These are phyloP conservation scores for Lichtheimia hyalospora DNA, from an alignment of 371 early-diverging fungal species.

Conservation along the genomic window DNA sequence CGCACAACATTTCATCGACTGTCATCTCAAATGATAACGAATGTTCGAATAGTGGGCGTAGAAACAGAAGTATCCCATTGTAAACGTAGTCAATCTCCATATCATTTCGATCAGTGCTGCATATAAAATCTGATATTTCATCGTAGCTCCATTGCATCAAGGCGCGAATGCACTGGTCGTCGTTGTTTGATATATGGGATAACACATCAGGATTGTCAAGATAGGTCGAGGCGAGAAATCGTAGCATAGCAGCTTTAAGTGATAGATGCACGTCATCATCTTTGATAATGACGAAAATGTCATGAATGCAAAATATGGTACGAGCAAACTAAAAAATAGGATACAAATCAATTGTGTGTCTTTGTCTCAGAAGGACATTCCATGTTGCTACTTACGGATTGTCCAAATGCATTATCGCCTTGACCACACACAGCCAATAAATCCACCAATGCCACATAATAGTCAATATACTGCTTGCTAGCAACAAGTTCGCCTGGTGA, in stretches of 20 bases:
- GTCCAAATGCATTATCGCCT: constrained; percentile 51
- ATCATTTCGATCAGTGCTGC: neutral
- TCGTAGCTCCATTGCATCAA: constrained; percentile 17
- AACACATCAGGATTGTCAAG: constrained; percentile 33
- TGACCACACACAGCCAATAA: constrained; percentile 49
- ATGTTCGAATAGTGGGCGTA: constrained; percentile 32
- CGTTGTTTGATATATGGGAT: constrained; percentile 17
- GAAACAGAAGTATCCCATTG: constrained; percentile 28
- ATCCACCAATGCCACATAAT: constrained; percentile 41
- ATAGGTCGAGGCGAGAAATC: constrained; percentile 37
- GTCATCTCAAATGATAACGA: constrained; percentile 28
- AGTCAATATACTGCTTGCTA: constrained; percentile 26
- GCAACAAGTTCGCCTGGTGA: constrained; percentile 13
- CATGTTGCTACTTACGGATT: constrained; percentile 39
- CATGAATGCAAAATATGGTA: constrained; percentile 30
- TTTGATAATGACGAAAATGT: constrained; percentile 20
- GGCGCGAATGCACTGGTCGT: constrained; percentile 16
- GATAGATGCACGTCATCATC: constrained; percentile 7
- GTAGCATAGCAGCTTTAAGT: constrained; percentile 25
- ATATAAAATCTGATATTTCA: constrained; percentile 13
- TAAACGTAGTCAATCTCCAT: constrained; percentile 16
- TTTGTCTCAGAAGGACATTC: neutral
- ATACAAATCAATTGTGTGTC: neutral
- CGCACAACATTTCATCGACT: constrained; percentile 14
- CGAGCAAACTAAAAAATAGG: constrained; percentile 30